Conservation (phyloP, 306 rosid genomes). For the cucumber (Cucumis sativus) region DNA sequence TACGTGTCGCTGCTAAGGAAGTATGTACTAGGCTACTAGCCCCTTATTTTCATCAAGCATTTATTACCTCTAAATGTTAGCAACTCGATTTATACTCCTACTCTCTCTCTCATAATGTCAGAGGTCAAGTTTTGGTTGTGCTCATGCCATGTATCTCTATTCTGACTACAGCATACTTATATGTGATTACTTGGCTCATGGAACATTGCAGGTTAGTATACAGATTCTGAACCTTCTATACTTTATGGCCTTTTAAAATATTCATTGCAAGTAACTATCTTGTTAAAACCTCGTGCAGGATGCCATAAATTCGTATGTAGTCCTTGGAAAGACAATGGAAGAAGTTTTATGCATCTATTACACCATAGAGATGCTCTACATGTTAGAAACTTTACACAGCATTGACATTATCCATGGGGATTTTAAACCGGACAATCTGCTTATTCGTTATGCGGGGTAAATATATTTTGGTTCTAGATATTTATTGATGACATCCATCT, state of each 20-base stretch:
- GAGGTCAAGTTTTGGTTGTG: constrained; percentile 81
- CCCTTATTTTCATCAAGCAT: not conserved
- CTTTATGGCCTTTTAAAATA: not conserved
- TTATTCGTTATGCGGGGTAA: constrained; percentile 81
- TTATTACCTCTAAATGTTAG: not conserved
- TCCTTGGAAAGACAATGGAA: constrained; percentile 70
- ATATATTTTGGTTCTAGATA: constrained; percentile 13
- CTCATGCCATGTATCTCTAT: constrained; percentile 58
- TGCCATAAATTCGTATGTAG: constrained; percentile 58
- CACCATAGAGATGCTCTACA: constrained; percentile 78
- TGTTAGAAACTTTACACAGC: constrained; percentile 65
- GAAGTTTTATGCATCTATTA: constrained; percentile 75
- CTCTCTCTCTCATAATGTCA: constrained; percentile 28
- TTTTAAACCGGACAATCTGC: constrained; percentile 95
- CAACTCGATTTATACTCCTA: constrained; percentile 10
- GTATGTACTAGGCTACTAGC: constrained; percentile 20
- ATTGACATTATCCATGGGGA: constrained; percentile 87
- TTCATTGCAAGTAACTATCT: constrained; percentile 6
- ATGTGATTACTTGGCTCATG: constrained; percentile 62
- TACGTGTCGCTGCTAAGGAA: constrained; percentile 45
- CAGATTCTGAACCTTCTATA: constrained; percentile 7
- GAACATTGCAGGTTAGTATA: constrained; percentile 72
- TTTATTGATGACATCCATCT: constrained; percentile 4
- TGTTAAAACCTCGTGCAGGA: constrained; percentile 42
- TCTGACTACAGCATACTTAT: constrained; percentile 75